Evolutionary conservation across 805 yeast species (phyloP), one percentile per base, ranked within the genome.

Genomic region (Lachancea sp.): DNA sequence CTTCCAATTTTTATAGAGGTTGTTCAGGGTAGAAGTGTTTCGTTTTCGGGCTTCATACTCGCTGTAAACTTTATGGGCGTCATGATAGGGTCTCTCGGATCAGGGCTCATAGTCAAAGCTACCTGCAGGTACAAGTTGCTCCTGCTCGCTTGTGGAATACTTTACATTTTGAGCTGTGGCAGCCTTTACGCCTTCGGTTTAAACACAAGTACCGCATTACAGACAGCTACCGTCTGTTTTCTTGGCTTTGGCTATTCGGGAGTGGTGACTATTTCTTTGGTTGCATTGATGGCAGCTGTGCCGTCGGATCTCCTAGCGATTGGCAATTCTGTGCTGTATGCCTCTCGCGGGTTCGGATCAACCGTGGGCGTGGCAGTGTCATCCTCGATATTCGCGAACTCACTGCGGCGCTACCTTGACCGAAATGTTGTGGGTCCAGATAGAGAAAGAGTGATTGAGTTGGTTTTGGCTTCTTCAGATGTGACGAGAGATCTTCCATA

Each of bases 311-410:
- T 27, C 26, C 49, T 41, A 13, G 49, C 49, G 36, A 33, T 36
- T 20, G 42, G 42, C 34, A 45, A 38, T 16, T 45, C 49, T 10
- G n/a, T 38, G 12, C 25, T 16, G 19, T 38, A 38, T 13, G 41
- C 49, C 19, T 41, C 42, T 25, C 41, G 49, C 1, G 42, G 42
- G 12, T 36, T 36, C 30, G 49, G 49, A 9, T 45, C 42, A 10
- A 45, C 48, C 11, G 40, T 44, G 72, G 71, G 47, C 70, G 79
- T 13, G 5, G 42, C 49, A 36, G 38, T 47, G 18, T 32, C 47
- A n/a, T 38, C 47, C 20, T 38, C 49, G 16, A 43, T 47, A 47
- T 47, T 47, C 39, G 30, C 44, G 29, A 43, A 47, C 39, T 39
- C 47, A 12, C 19, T 36, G 25, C 25, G 25, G 8, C 25, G 8